phyloP scores from a whole-genome alignment of 129 eudicot species.

The Chrysanthemum lavandulifolium region DNA sequence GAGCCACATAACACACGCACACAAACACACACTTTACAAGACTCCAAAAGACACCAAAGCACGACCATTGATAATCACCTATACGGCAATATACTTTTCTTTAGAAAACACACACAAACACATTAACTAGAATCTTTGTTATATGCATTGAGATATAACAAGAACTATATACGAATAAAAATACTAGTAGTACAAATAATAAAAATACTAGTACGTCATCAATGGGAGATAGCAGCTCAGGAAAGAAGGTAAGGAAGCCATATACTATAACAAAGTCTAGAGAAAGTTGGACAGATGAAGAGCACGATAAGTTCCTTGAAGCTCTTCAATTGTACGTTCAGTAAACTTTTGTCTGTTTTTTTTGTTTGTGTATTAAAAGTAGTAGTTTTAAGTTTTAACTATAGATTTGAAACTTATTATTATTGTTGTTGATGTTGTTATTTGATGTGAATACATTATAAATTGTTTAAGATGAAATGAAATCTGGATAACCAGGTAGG shows the following conservation, averaged over 20 bases:
- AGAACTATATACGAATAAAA: too few species aligned
- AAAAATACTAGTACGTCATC: slow-evolving; percentile 32
- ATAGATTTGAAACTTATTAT: not conserved
- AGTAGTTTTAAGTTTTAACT: slow-evolving; percentile 16
- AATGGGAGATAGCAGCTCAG: slow-evolving; percentile 25
- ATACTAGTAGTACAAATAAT: slow-evolving; percentile 2
- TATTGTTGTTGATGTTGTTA: not conserved
- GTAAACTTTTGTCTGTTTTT: not conserved
- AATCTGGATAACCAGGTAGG: too few species aligned
- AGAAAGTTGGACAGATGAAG: slow-evolving; percentile 98
- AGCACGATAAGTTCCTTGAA: slow-evolving; percentile 97
- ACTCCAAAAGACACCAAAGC: slow-evolving; percentile 30
- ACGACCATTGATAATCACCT: slow-evolving; percentile 4
- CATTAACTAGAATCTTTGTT: too few species aligned
- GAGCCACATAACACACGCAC: slow-evolving; percentile 34
- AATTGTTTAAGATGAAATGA: too few species aligned
- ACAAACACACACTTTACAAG: slow-evolving; percentile 6
- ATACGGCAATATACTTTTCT: too few species aligned
- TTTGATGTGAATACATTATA: not conserved
- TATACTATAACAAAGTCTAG: slow-evolving; percentile 95
- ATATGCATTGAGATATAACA: too few species aligned
- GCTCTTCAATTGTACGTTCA: slow-evolving; percentile 76
- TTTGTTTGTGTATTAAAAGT: not conserved
- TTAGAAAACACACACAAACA: too few species aligned
- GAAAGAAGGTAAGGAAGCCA: slow-evolving; percentile 89